phyloP scores from a whole-genome alignment of 306 rosid species.

The Delonix regia region DNA sequence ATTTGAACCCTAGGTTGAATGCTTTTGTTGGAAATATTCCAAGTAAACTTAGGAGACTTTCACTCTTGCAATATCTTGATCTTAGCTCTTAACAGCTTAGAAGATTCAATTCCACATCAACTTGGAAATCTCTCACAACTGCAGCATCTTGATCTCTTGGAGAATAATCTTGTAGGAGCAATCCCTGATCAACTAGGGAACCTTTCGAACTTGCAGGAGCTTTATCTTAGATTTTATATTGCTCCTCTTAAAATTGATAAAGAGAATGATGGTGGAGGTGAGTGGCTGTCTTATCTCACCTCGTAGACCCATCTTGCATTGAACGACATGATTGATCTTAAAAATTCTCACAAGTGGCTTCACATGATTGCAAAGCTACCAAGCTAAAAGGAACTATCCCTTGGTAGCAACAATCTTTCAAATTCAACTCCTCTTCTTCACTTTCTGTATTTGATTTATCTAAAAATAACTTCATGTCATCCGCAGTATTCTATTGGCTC shows the following conservation, averaged over 20 bases:
- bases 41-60: neutral
- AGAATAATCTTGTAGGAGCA: fast-evolving
- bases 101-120: neutral
- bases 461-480: neutral
- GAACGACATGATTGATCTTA: neutral
- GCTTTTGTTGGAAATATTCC: neutral
- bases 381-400: too few relatives aligned
- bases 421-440: neutral
- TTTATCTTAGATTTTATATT: neutral
- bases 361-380: neutral
- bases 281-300: constrained; percentile 6
- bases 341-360: neutral
- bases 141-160: neutral
- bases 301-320: neutral
- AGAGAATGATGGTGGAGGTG: neutral
- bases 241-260: neutral
- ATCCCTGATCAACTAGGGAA: neutral
- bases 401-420: neutral
- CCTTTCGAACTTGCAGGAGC: neutral
- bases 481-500: neutral
- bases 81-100: too few relatives aligned
- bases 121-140: neutral
- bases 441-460: neutral
- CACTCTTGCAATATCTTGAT: neutral
- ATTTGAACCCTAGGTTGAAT: neutral